Evolutionary conservation across 345 rosid species (phyloP).

Genomic region (Populus davidiana): DNA sequence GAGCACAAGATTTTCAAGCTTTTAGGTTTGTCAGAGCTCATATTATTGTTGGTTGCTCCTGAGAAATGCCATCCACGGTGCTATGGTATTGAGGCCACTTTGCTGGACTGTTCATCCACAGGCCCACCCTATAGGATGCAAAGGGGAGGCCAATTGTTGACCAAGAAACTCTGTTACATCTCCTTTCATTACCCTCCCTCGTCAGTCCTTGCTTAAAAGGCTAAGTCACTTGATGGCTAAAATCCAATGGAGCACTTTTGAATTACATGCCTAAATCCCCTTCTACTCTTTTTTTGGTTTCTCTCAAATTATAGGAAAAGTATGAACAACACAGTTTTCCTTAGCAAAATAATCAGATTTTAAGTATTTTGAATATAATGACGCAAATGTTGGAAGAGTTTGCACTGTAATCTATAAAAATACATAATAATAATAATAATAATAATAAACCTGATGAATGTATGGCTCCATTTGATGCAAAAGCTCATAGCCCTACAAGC

Average conservation of each 20-base stretch:
- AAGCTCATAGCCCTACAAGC: slow-evolving; percentile 77
- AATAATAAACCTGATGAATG: slow-evolving; percentile 71
- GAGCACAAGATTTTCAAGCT: neutral
- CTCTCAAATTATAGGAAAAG: neutral
- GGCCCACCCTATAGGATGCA: neutral
- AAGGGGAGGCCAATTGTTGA: neutral
- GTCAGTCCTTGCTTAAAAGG: neutral
- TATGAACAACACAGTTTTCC: neutral
- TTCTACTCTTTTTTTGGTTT: neutral
- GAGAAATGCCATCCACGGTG: neutral
- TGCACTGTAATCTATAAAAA: neutral
- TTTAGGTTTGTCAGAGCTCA: neutral
- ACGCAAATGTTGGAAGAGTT: neutral
- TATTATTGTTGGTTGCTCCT: neutral
- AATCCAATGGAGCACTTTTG: neutral
- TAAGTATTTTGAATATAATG: neutral
- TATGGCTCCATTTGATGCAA: slow-evolving; percentile 99
- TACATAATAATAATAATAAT: slow-evolving; percentile 13
- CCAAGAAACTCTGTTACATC: neutral
- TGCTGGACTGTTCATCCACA: neutral
- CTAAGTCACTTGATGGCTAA: neutral
- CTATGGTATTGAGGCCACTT: neutral
- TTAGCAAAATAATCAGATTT: neutral
- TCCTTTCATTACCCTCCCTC: neutral
- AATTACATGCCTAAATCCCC: neutral